Percentiles rank a stretch among this genome's conserved stretches.
phyloP scores from a whole-genome alignment of 2,329 filamentous ascomycete species.

The Phialophora macrospora region DNA sequence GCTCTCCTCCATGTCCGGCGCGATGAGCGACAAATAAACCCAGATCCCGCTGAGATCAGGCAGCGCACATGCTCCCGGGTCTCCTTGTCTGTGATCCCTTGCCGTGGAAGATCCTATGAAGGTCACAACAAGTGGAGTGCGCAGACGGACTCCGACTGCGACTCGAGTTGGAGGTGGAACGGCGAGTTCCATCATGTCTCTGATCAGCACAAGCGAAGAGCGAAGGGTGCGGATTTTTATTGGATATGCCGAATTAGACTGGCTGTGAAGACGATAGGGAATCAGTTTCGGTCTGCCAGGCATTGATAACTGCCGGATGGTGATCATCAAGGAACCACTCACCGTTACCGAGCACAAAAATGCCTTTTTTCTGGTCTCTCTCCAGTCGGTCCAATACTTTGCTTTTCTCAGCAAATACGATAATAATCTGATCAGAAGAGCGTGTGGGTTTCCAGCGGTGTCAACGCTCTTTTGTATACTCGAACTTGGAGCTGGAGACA shows the following conservation, averaged over 20 bases:
- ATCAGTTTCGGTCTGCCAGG: background rate
- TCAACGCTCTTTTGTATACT: constrained; percentile 23
- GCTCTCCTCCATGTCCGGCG: constrained; percentile 29
- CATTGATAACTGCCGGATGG: background rate
- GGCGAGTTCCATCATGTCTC: constrained; percentile 31
- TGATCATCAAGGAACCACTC: background rate
- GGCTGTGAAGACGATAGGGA: background rate
- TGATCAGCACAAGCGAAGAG: background rate
- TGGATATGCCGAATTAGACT: background rate
- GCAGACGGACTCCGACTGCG: constrained; percentile 27
- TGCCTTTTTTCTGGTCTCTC: background rate
- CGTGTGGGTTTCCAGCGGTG: background rate
- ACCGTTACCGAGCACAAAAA: background rate
- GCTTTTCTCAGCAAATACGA: background rate
- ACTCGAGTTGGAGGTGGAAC: constrained; percentile 31
- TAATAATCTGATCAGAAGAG: background rate
- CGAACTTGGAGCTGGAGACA: constrained; percentile 13
- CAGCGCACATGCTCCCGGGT: constrained; percentile 9
- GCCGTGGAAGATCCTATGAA: constrained; percentile 15
- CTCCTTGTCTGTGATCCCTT: constrained; percentile 9
- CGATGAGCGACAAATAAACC: constrained; percentile 36
- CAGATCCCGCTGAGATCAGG: constrained; percentile 34
- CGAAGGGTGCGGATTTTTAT: background rate
- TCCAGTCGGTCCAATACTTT: background rate
- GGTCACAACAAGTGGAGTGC: constrained; percentile 31